A percentile compares a stretch with the other conserved stretches of the same genome.
These are phyloP conservation scores for Zostera marina DNA, from an alignment of 116 monocot genomes.

Conservation along the genomic window DNA sequence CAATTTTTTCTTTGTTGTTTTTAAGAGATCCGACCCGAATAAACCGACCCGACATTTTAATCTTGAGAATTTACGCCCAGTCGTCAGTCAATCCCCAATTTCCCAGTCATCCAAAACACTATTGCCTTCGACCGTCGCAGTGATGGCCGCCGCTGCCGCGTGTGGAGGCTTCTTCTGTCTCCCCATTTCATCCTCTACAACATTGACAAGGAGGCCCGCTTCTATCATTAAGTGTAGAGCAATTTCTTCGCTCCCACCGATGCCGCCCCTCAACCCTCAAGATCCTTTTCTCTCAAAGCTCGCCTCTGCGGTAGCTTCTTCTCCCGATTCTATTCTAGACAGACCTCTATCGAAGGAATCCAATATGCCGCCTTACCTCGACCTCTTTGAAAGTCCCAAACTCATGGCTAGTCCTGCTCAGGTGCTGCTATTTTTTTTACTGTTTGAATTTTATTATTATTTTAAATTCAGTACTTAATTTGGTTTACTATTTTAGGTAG, in stretches of 20 bases:
- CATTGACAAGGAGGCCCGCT: not conserved
- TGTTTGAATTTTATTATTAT: not conserved
- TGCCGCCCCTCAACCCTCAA: conserved; percentile 57
- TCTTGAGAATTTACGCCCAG: too few relatives aligned
- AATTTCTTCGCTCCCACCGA: conserved; percentile 4
- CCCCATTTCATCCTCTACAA: not conserved
- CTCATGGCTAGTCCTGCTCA: conserved; percentile 88
- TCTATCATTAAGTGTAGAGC: conserved; percentile 4
- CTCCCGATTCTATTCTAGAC: conserved; percentile 21
- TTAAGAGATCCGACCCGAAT: too few relatives aligned
- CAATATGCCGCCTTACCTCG: conserved; percentile 51
- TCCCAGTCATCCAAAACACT: too few relatives aligned
- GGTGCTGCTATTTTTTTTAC: conserved; percentile 15
- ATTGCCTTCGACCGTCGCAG: too few relatives aligned
- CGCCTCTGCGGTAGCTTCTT: conserved; percentile 32
- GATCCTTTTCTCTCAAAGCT: conserved; percentile 77
- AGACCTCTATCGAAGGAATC: conserved; percentile 8
- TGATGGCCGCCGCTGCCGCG: not conserved
- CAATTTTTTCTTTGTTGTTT: too few relatives aligned
- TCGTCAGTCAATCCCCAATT: too few relatives aligned
- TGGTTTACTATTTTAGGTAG: conserved; percentile 31
- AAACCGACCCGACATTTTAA: too few relatives aligned
- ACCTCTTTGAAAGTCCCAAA: conserved; percentile 59
- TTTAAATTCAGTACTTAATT: not conserved
- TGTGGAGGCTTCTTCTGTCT: not conserved